These are phyloP conservation scores for Pholiota conissans DNA, from an alignment of 768 basidiomycete genomes.

Conservation along the genomic window DNA sequence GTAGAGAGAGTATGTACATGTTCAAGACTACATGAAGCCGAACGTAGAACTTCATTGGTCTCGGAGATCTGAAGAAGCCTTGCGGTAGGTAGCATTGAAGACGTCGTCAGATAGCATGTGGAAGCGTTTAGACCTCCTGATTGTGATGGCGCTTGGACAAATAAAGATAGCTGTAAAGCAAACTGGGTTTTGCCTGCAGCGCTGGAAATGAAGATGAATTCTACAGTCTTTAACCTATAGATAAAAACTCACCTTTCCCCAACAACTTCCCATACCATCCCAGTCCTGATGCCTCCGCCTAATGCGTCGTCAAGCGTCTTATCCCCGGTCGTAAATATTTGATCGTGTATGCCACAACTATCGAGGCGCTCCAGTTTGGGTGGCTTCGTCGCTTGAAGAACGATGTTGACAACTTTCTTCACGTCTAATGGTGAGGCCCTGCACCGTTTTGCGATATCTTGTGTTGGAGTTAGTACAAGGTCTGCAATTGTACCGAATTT, in stretches of 20 bases:
- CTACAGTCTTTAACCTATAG: conserved; percentile 4
- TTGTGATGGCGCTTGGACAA: conserved; percentile 66
- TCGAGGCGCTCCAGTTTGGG: conserved; percentile 41
- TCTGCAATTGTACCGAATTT: conserved; percentile 48
- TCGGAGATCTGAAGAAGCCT: conserved; percentile 69
- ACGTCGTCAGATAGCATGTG: conserved; percentile 77
- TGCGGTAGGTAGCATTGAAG: conserved; percentile 63
- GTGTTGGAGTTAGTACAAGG: conserved; percentile 45
- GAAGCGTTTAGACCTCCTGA: conserved; percentile 65
- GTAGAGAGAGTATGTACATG: conserved; percentile 64
- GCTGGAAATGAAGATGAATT: conserved; percentile 38
- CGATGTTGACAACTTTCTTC: conserved; percentile 46
- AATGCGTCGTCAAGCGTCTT: conserved; percentile 61
- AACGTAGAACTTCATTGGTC: conserved; percentile 45
- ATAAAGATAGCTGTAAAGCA: conserved; percentile 78
- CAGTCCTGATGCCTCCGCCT: conserved; percentile 77
- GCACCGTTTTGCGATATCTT: conserved; percentile 59
- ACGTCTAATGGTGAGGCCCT: conserved; percentile 50
- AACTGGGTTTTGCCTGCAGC: conserved; percentile 95
- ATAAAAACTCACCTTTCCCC: conserved; percentile 75
- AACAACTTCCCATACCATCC: conserved; percentile 84
- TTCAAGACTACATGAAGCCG: conserved; percentile 44
- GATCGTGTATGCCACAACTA: conserved; percentile 35
- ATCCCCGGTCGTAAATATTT: conserved; percentile 76
- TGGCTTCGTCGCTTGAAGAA: conserved; percentile 42